phyloP scores from a whole-genome alignment of 805 yeast genomes.

The Saccharomyces kudriavzevii region DNA sequence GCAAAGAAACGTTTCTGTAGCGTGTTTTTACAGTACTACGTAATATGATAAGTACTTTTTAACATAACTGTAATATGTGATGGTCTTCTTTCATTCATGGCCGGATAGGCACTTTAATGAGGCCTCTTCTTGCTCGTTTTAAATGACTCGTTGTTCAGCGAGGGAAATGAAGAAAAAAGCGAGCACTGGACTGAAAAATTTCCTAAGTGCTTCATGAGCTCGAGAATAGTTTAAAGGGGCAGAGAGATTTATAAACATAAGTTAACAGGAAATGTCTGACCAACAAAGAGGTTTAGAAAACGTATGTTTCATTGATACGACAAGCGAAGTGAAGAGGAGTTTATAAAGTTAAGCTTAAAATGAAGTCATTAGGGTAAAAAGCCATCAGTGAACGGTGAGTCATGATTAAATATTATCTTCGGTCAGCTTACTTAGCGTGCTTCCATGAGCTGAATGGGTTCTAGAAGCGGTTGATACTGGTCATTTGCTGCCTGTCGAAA shows the following conservation, averaged over 20 bases:
- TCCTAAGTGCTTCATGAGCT: not conserved
- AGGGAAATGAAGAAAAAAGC: not conserved
- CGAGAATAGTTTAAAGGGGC: not conserved
- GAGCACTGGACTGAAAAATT: not conserved
- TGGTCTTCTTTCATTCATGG: not conserved
- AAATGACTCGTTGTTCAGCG: not conserved
- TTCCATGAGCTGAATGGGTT: not conserved
- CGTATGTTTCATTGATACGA: slow-evolving; percentile 1
- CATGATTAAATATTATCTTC: not conserved
- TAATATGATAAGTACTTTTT: no score
- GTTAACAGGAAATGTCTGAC: slow-evolving; percentile 3
- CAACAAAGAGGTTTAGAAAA: slow-evolving; percentile 4
- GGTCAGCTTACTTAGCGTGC: not conserved
- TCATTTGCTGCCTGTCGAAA: not conserved
- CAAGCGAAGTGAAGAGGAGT: not conserved
- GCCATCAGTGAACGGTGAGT: not conserved
- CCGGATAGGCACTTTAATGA: not conserved
- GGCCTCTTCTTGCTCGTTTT: not conserved
- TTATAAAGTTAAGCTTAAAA: not conserved
- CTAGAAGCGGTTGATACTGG: no score
- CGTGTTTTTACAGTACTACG: not conserved
- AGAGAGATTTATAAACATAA: not conserved
- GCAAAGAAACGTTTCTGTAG: not conserved
- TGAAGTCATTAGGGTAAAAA: not conserved
- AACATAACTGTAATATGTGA: no score